Conservation (phyloP, 73 alveolate genomes). For the Paraurostyla sp. region DNA sequence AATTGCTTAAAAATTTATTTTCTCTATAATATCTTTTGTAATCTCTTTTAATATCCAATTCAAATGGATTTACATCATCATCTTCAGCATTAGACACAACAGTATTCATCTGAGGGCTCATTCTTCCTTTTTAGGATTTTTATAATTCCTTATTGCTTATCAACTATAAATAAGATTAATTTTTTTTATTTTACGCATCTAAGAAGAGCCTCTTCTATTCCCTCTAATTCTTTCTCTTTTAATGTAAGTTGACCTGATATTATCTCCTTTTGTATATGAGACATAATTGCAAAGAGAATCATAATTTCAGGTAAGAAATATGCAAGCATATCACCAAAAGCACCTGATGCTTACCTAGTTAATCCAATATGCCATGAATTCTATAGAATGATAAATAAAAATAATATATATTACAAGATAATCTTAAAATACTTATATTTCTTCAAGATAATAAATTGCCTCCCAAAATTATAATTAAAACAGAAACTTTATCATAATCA, state of each 20-base stretch:
- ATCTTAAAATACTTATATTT: slow-evolving; percentile 30
- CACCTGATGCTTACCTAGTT: slow-evolving; percentile 40
- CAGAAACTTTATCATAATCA: slow-evolving; percentile 70
- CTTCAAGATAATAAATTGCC: background rate
- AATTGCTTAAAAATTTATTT: background rate
- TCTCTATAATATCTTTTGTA: background rate
- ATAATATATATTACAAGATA: background rate
- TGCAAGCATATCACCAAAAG: slow-evolving; percentile 55
- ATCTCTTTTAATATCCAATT: background rate
- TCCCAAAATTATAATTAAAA: slow-evolving; percentile 65
- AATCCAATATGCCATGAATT: slow-evolving; percentile 50
- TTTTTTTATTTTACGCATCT: slow-evolving; percentile 1
- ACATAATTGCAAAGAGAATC: slow-evolving; percentile 44
- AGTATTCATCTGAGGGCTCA: background rate
- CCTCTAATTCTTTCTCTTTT: slow-evolving; percentile 22
- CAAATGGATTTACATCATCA: background rate
- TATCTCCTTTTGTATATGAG: slow-evolving; percentile 4
- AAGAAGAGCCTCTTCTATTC: slow-evolving; percentile 17
- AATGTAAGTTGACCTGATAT: background rate
- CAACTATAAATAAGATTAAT: background rate
- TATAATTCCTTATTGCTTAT: background rate
- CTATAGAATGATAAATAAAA: background rate
- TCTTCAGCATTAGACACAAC: background rate
- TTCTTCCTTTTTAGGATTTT: background rate
- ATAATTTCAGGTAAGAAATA: slow-evolving; percentile 61